Base-by-base conservation (phyloP, 2,329 filamentous ascomycete species). In the Claviceps spartinae region DNA sequence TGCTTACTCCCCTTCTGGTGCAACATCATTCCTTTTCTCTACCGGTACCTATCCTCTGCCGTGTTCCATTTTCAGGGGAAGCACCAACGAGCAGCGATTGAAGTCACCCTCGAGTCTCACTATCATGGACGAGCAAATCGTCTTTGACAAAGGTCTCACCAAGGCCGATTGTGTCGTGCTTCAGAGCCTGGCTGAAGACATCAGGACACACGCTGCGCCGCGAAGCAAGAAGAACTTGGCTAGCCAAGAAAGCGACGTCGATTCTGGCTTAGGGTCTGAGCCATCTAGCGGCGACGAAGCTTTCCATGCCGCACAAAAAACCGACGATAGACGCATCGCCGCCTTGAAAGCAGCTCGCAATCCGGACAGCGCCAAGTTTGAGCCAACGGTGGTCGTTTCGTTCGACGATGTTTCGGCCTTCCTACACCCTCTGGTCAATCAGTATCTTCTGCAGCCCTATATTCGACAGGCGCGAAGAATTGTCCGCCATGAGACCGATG, bases 401-500 rank as follows among this genome's bases (percentile, higher is more conserved):
- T 59, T 66, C 49, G 73, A 76, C 55, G 57, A 72, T 47, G 61
- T 60, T 30, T 63, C 66, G 18, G 50, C 70, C 34, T 66, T 63
- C 50, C 57, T 70, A 16, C 64, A 67, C 13, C 60, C 61, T 1
- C 65, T 69, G 5, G 54, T 78, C 46, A 67, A 76, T 61, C 65
- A 67, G 42, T 72, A 74, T 55, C 26, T 83, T 2, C 67, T 87
- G 18, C 69, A 73, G 42, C 78, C 81, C 0, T 88, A 86, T 62
- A 68, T 82, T 47, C 64, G 67, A 14, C 67, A 74, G 60, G 83
- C 78, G 1, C 71, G 71, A 43, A 65, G 62, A 2, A 65, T 83
- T 22, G 82, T 85, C 9, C 81, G 85, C 14, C 70, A 78, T 53
- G 74, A 79, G 52, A 85, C 83, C 1, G 86, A 91, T 63, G 83